A percentile compares a stretch with the other conserved stretches of the same genome.
Evolutionary conservation across 129 eudicot species (phyloP).

Genomic region (Gnaphalium uliginosum): DNA sequence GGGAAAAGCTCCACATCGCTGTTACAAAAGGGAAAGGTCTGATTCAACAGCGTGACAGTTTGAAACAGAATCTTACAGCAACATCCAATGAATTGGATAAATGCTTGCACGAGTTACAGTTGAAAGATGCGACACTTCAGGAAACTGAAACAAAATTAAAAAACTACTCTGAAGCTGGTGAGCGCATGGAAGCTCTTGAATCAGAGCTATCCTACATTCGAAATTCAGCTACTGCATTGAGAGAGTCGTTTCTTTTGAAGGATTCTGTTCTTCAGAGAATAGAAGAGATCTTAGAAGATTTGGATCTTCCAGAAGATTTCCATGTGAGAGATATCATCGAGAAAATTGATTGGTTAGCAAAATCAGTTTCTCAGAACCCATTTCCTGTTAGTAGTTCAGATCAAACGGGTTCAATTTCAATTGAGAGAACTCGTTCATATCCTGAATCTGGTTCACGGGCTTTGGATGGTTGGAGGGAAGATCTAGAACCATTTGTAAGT

Average conservation of each 20-base stretch:
- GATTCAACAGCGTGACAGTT: slow-evolving; percentile 87
- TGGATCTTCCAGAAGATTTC: slow-evolving; percentile 86
- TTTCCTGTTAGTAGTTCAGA: slow-evolving; percentile 55
- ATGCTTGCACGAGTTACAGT: slow-evolving; percentile 70
- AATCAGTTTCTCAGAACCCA: slow-evolving; percentile 63
- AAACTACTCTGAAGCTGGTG: slow-evolving; percentile 91
- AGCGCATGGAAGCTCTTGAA: slow-evolving; percentile 97
- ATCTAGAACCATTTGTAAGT: slow-evolving; percentile 39
- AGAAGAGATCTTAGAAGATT: slow-evolving; percentile 88
- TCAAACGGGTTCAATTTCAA: slow-evolving; percentile 47
- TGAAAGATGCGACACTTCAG: slow-evolving; percentile 67
- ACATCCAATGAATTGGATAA: slow-evolving; percentile 71
- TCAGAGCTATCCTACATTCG: slow-evolving; percentile 98
- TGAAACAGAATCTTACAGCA: slow-evolving; percentile 76
- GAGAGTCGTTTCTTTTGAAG: slow-evolving; percentile 90
- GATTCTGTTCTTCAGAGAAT: slow-evolving; percentile 91
- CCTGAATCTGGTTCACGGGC: slow-evolving; percentile 57
- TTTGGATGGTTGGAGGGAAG: slow-evolving; percentile 65
- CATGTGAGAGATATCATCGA: slow-evolving; percentile 77
- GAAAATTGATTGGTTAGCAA: slow-evolving; percentile 89
- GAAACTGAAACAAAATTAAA: slow-evolving; percentile 76
- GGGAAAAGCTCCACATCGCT: slow-evolving; percentile 94
- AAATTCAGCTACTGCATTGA: slow-evolving; percentile 91
- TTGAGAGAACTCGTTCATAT: slow-evolving; percentile 52
- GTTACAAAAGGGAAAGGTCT: slow-evolving; percentile 97